Base-by-base conservation (phyloP, 2,329 filamentous ascomycete species). In the Xylariaceae sp. region DNA sequence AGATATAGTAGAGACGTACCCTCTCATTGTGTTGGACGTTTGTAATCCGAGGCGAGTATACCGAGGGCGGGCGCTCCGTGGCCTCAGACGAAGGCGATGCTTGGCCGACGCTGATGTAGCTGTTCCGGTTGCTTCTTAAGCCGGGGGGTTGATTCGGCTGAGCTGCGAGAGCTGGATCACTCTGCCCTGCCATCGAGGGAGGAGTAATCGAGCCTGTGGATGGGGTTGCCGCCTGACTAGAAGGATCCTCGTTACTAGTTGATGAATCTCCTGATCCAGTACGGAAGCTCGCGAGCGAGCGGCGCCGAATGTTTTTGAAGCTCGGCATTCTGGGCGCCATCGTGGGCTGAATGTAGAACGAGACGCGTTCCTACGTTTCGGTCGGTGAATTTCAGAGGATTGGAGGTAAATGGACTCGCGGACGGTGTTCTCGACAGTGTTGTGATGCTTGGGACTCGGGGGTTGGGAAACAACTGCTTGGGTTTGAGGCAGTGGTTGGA, bases 21-120 rank as follows among this genome's bases (percentile, higher is more conserved):
- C 90, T 95, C 51, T 89, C 85, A 58, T 87, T 88, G 57, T 96
- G 89, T 10, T 82, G 76, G 36, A 96, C 75, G 32, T 91, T 96
- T 39, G 85, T 73, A 36, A 96, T 81, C 59, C 83, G 82, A 19
- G 92, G 91, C 30, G 90, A 87, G 70, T 89, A 92, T 39, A 86
- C 83, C 47, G 90, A 96, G 15, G 84, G 79, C 7, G 86, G 81
- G 7, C 22, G 22, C 22, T 27, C 22, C 22, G 22, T 54, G 80
- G 71, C 55, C 73, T 77, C 15, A 51, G 55, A 48, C 19, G 75
- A 70, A 22, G 80, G 77, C 19, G 80, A 75, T 15, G 80, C 81
- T 43, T 85, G 64, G 30, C 83, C 82, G 30, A 79, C 72, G 78
- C 84, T 83, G 52, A 77, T 77, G 22, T 87, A 79, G 63, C 85